These are phyloP conservation scores for Phytophthora pisi DNA, from an alignment of 352 stramenopile genomes.

Conservation along the genomic window DNA sequence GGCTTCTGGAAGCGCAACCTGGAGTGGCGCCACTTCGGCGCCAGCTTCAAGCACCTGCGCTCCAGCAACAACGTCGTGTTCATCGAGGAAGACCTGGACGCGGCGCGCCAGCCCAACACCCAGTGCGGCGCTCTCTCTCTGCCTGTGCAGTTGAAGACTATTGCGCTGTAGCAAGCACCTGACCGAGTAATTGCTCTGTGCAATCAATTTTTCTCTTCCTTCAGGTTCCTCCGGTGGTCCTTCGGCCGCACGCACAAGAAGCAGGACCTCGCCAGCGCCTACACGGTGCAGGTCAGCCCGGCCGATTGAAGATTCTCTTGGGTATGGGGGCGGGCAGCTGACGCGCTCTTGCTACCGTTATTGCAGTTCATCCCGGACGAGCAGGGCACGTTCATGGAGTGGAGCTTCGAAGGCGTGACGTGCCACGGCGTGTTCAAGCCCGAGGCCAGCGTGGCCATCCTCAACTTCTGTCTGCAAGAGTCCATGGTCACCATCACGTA, in stretches of 20 bases:
- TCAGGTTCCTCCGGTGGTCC: slow-evolving; percentile 81
- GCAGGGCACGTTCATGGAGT: slow-evolving; percentile 85
- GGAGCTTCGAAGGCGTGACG: slow-evolving; percentile 85
- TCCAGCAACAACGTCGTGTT: slow-evolving; percentile 84
- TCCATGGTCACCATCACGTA: slow-evolving; percentile 90
- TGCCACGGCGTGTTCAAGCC: slow-evolving; percentile 86
- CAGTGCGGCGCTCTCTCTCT: slow-evolving; percentile 35
- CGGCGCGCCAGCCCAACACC: slow-evolving; percentile 74
- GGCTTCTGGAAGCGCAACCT: slow-evolving; percentile 87
- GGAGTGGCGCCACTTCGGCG: slow-evolving; percentile 80
- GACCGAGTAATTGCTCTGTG: neutral
- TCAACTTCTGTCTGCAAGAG: slow-evolving; percentile 84
- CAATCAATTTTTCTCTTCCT: neutral
- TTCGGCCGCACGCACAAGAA: slow-evolving; percentile 76
- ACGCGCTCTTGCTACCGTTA: neutral
- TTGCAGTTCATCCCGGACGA: slow-evolving; percentile 80
- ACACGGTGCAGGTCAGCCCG: slow-evolving; percentile 71
- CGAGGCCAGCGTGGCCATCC: slow-evolving; percentile 78
- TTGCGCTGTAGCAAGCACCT: neutral
- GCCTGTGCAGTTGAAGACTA: neutral
- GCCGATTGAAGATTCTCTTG: neutral
- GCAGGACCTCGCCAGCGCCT: slow-evolving; percentile 73
- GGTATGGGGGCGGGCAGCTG: neutral
- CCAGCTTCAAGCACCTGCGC: slow-evolving; percentile 78
- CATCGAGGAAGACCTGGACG: slow-evolving; percentile 77